Conservation (phyloP, 768 basidiomycete genomes). For the Auricularia heimuer region DNA sequence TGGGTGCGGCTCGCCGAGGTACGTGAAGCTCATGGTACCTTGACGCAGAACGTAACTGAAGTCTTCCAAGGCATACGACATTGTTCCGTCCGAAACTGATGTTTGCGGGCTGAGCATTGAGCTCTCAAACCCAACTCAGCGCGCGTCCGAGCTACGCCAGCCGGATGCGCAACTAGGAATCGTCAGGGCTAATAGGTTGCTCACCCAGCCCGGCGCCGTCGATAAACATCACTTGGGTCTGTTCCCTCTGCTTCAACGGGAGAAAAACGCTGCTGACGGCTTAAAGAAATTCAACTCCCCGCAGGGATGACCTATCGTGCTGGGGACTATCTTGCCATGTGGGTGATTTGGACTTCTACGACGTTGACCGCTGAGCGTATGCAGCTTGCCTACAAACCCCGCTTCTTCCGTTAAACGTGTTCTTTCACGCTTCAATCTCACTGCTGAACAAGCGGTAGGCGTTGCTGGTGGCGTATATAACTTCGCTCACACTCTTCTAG, state of each 20-base stretch:
- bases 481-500: constrained; percentile 12
- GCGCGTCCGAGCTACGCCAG: constrained; percentile 6
- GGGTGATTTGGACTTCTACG: not conserved
- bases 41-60: not conserved
- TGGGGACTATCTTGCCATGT: constrained; percentile 11
- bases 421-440: not conserved
- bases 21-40: not conserved
- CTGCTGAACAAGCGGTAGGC: not conserved
- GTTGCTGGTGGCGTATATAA: not conserved
- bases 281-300: constrained; percentile 6
- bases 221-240: constrained; percentile 7
- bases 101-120: constrained; percentile 2
- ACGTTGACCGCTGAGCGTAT: not conserved
- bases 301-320: constrained; percentile 7
- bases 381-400: constrained; percentile 5
- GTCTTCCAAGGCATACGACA: constrained; percentile 1
- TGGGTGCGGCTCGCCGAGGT: constrained; percentile 7
- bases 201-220: constrained; percentile 2
- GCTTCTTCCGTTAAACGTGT: constrained; percentile 4
- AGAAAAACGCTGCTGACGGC: not conserved
- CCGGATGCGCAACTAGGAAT: constrained; percentile 2
- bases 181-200: not conserved
- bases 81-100: not conserved
- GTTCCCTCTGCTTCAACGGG: not conserved
- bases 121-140: not conserved